phyloP scores from a whole-genome alignment of 2,329 filamentous ascomycete species.

The Penicillium olsonii region DNA sequence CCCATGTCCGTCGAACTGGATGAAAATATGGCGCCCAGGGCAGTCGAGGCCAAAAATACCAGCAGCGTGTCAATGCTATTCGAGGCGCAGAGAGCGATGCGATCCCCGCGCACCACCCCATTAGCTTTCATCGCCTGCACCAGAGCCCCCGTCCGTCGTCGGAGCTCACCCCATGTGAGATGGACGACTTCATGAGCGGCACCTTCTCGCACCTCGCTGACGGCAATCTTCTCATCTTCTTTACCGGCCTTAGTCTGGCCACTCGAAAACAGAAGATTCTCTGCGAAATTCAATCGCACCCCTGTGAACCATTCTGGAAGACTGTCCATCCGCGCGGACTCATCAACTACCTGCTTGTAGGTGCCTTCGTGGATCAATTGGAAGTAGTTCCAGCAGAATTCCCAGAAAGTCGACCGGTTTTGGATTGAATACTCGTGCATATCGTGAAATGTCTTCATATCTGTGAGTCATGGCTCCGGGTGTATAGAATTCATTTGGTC shows the following conservation, averaged over 20 bases:
- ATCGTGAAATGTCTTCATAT: conserved; percentile 56
- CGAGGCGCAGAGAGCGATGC: conserved; percentile 72
- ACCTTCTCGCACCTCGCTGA: conserved; percentile 62
- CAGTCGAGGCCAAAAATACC: conserved; percentile 68
- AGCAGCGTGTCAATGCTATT: conserved; percentile 74
- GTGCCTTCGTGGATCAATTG: conserved; percentile 65
- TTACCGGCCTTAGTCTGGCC: conserved; percentile 58
- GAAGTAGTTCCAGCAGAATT: conserved; percentile 61
- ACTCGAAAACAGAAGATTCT: conserved; percentile 71
- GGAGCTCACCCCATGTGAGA: conserved; percentile 68
- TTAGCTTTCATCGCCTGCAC: conserved; percentile 66
- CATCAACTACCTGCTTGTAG: conserved; percentile 66
- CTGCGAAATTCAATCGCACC: conserved; percentile 72
- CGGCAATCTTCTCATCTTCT: conserved; percentile 68
- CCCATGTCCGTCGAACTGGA: conserved; percentile 83
- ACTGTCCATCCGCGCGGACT: conserved; percentile 66
- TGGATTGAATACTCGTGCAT: conserved; percentile 70
- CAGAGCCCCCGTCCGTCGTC: conserved; percentile 59
- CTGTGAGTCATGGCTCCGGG: neutral
- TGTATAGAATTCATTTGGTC: neutral
- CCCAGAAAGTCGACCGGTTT: conserved; percentile 66
- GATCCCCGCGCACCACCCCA: conserved; percentile 70
- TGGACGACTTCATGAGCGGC: conserved; percentile 40
- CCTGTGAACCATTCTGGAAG: conserved; percentile 79
- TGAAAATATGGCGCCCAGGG: conserved; percentile 74